Base-by-base conservation (phyloP, 768 basidiomycete species). In the Lentinula boryana region DNA sequence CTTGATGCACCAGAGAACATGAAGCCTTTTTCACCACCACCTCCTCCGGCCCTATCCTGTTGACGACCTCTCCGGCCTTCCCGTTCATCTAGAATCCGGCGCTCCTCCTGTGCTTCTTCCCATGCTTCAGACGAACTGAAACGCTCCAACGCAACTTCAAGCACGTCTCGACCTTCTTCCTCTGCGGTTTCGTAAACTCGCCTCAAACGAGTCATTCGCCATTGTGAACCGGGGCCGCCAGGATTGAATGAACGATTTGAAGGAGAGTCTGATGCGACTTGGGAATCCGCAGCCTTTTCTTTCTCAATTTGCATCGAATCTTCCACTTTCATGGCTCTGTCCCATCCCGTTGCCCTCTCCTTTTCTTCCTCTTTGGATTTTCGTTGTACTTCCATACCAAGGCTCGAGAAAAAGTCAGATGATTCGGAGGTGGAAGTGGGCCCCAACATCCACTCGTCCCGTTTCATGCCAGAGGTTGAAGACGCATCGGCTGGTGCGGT, bases 161-260 rank as follows among this genome's bases (percentile, higher is more conserved):
- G 88, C 10, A 93, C 70, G 0, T 85, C 69, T 4, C 78, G 74
- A 5, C 84, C 82, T 71, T 95, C 93, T 68, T 98, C 95, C 61
- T 93, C 87, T 0, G 91, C 93, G 2, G 90, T 83, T 70, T 98
- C 96, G 68, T 93, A 95, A 1, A 93, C 88, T 15, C 91, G 82
- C 43, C 87, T 84, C 0, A 99, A 83, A 66, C 95, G 93, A 87
- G 92, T 94, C 97, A 98, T 98, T 15, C 97, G 87, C 96, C 97
- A 99, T 69, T 86, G 87, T 2, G 93, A 93, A 10, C 96, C 96
- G 4, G 95, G 90, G 1, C 93, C 94, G 2, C 96, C 96, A 0
- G 94, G 93, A 0, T 82, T 84, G 58, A 76, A 70, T 21, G 82
- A 68, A 70, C 81, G 84, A 5, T 80, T 72, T 53, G 77, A 74